Evolutionary conservation across 345 rosid species (phyloP).

Genomic region (Boechera retrofracta): DNA sequence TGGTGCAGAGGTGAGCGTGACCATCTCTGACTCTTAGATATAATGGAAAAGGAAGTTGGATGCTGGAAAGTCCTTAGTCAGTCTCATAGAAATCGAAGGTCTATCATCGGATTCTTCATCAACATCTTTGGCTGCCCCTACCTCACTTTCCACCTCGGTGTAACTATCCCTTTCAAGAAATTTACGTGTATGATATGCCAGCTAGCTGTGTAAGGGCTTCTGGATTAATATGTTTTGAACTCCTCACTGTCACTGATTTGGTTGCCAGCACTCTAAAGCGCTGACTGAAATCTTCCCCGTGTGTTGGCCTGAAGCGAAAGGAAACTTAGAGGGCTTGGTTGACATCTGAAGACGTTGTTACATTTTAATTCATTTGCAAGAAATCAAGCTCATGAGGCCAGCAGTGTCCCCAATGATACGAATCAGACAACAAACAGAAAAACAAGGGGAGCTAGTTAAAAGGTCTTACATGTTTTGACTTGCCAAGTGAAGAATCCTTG

Average conservation of each 20-base stretch:
- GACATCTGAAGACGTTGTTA: conserved; percentile 27
- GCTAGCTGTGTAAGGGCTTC: conserved; percentile 58
- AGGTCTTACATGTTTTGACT: conserved; percentile 74
- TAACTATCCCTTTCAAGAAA: conserved; percentile 44
- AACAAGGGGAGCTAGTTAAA: conserved; percentile 6
- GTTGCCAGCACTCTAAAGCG: conserved; percentile 63
- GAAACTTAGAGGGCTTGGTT: conserved; percentile 29
- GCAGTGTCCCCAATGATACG: conserved; percentile 13
- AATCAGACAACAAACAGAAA: background rate
- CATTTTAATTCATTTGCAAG: conserved; percentile 16
- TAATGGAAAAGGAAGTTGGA: too few relatives aligned
- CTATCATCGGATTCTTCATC: too few relatives aligned
- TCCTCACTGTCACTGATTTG: conserved; percentile 69
- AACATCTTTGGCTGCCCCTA: too few relatives aligned
- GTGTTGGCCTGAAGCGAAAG: conserved; percentile 65
- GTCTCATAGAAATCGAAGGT: too few relatives aligned
- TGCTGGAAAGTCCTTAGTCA: too few relatives aligned
- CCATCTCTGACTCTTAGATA: too few relatives aligned
- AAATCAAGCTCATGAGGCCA: conserved; percentile 13
- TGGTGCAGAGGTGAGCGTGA: too few relatives aligned
- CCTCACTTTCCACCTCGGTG: too few relatives aligned
- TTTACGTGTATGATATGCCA: conserved; percentile 58
- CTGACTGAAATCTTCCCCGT: conserved; percentile 75
- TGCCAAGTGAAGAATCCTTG: conserved; percentile 81
- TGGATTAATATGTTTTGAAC: conserved; percentile 59